A percentile compares a stretch with the other conserved stretches of the same genome.
phyloP scores from a whole-genome alignment of 768 basidiomycete genomes.

The Cyclocybe aegerita region DNA sequence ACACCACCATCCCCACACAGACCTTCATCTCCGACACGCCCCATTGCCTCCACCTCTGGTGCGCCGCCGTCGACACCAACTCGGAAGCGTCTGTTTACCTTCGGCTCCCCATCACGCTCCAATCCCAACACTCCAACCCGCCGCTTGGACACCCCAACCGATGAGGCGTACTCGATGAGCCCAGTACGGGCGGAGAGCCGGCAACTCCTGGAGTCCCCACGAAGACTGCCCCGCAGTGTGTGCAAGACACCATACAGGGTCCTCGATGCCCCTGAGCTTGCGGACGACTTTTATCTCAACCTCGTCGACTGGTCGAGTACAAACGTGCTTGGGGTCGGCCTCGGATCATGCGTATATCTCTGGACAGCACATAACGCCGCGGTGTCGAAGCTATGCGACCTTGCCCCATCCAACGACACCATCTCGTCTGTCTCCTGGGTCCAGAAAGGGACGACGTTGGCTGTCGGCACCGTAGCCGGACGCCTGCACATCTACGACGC shows the following conservation, averaged over 20 bases:
- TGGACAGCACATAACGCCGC: slow-evolving; percentile 95
- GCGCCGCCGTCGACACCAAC: slow-evolving; percentile 49
- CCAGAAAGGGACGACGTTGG: slow-evolving; percentile 85
- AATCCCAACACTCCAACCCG: slow-evolving; percentile 58
- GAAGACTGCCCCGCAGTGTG: slow-evolving; percentile 77
- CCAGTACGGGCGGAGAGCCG: slow-evolving; percentile 86
- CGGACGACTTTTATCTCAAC: slow-evolving; percentile 98
- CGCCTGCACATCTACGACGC: slow-evolving; percentile 94
- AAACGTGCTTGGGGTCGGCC: slow-evolving; percentile 91
- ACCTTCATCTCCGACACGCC: slow-evolving; percentile 61
- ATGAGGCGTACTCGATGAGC: slow-evolving; percentile 87
- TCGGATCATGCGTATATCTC: slow-evolving; percentile 90
- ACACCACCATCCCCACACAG: slow-evolving; percentile 67
- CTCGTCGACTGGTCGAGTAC: slow-evolving; percentile 96
- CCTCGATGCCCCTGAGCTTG: slow-evolving; percentile 94
- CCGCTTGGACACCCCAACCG: slow-evolving; percentile 78
- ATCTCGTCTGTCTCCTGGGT: slow-evolving; percentile 94
- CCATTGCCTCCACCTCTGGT: slow-evolving; percentile 36
- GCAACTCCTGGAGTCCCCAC: slow-evolving; percentile 79
- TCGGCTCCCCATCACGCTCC: slow-evolving; percentile 60
- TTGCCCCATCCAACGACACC: slow-evolving; percentile 63
- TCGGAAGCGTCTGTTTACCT: slow-evolving; percentile 65
- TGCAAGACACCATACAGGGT: slow-evolving; percentile 97
- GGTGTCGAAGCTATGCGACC: slow-evolving; percentile 89
- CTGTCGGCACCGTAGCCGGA: slow-evolving; percentile 90